Evolutionary conservation across 768 basidiomycete species (phyloP), one percentile per base, ranked within the genome.

Genomic region (Suillus subluteus): DNA sequence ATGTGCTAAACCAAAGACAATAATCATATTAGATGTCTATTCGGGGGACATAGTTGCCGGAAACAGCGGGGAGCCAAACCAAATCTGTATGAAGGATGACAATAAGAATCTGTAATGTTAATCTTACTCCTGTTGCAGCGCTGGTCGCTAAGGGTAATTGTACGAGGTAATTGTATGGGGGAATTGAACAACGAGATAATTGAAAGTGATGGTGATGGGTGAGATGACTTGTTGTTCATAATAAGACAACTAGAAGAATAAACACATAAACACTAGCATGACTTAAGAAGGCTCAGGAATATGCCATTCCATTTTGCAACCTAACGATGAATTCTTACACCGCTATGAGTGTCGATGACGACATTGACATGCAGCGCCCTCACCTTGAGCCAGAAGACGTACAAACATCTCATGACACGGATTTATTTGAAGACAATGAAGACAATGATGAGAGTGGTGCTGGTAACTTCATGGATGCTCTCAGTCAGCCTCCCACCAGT

Each of bases 401-500:
- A 35, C 63, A 63, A 40, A 63, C 50, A 5, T 52, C 55, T 41
- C 37, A 35, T 32, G 63, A 63, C 1, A 7, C 38, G 2, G n/a
- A 30, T 16, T 48, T 64, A 8, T 54, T 64, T 15, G n/a, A 12
- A 4, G 52, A 50, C 26, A 26, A 64, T 15, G 63, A 64, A 6
- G 16, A 52, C 0, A 11, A 15, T 30, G 0, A 7, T 52, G 13
- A 52, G 23, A 26, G 26, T 26, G 50, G 13, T 52, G 2, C 50
- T 52, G 50, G 50, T 7, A 7, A 26, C 50, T 52, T 52, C 3
- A 12, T 48, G 46, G 50, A 52, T 52, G 26, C 6, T 52, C 26
- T 30, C n/a, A 30, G 26, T 30, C 50, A 52, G 15, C 48, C n/a
- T 48, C 21, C n/a, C 1, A 3, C n/a, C 5, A 48, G 46, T 48